A percentile compares a stretch with the other conserved stretches of the same genome.
Conservation (phyloP, 306 rosid species). For the Vachellia pachyceras region DNA sequence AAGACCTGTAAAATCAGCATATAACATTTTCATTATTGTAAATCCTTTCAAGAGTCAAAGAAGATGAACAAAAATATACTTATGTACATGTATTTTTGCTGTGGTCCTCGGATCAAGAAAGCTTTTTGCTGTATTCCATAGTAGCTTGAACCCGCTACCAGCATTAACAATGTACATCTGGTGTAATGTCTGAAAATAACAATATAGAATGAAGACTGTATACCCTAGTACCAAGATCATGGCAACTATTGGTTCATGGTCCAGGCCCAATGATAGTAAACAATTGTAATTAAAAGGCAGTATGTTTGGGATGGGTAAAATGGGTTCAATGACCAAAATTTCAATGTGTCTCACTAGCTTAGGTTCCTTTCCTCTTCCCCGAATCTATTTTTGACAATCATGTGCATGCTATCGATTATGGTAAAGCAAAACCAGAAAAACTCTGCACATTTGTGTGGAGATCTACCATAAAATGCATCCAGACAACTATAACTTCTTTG, state of each 20-base stretch:
- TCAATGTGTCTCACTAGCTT: conserved; percentile 27
- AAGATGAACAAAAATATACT: conserved; percentile 24
- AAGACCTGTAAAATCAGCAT: conserved; percentile 67
- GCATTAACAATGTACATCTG: conserved; percentile 99
- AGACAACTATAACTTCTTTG: conserved; percentile 1
- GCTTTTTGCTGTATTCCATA: conserved; percentile 86
- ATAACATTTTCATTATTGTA: conserved; percentile 33
- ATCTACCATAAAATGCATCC: not conserved
- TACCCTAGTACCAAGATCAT: conserved; percentile 21
- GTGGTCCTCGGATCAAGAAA: conserved; percentile 98
- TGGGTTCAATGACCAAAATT: conserved; percentile 10
- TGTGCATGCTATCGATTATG: conserved; percentile 4
- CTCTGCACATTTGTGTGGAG: not conserved
- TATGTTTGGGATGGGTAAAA: conserved; percentile 2
- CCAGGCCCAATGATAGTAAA: conserved; percentile 13
- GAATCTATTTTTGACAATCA: conserved; percentile 31
- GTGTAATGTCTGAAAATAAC: conserved; percentile 78
- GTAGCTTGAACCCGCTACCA: conserved; percentile 83
- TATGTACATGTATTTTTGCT: conserved; percentile 79
- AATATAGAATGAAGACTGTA: conserved; percentile 40
- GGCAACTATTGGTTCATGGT: conserved; percentile 9
- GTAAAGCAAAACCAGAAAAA: conserved; percentile 23
- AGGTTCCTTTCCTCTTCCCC: conserved; percentile 7
- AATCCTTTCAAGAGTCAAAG: conserved; percentile 42
- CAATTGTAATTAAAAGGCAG: not conserved